Evolutionary conservation across 2,329 filamentous ascomycete species (phyloP), one percentile per base, ranked within the genome.

Genomic region (Zarea fungicola): DNA sequence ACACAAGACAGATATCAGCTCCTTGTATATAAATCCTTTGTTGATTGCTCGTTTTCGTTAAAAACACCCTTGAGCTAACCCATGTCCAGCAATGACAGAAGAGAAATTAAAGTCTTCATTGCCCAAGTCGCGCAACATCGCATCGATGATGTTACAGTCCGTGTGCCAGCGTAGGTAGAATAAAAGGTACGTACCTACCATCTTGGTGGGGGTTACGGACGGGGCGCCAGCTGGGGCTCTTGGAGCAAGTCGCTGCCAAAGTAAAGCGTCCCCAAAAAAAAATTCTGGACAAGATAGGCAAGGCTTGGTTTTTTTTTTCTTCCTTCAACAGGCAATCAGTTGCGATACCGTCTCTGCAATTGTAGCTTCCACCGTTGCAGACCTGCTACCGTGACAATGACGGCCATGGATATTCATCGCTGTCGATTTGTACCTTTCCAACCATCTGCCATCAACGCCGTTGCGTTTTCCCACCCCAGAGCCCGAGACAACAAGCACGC

Each of bases 381-480:
- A 52, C 37, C 42, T 22, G 42, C 50, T 42, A 46, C 49, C 36
- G 43, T 11, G 42, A 51, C 36, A 47, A 48, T 51, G 43, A 36
- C 54, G 54, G 18, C 51, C 51, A 96, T 97, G 92, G 92, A 97
- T 71, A 85, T 99, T 65, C 93, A 99, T 74, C 89, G 93, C 61
- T 95, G 91, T 64, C 89, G 93, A 64, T 99, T 99, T 71, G 87
- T 99, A 58, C 87, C 88, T 34, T 97, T 88, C 69, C 89, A 90
- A 56, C 86, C 89, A 7, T 89, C 89, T 52, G 85, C 90, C 50
- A 96, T 99, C 69, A 97, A 96, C 70, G 85, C 89, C 55, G 81
- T 97, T 63, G 89, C 92, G 57, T 97, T 99, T 67, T 96, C 93
- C 6, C 88, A 96, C 65, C 76, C 86, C 18, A 73, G 68, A 52